Percentiles rank a stretch among this genome's conserved stretches.
Conservation (phyloP, 148 eudicot species). For the Amaranthus palmeri region DNA sequence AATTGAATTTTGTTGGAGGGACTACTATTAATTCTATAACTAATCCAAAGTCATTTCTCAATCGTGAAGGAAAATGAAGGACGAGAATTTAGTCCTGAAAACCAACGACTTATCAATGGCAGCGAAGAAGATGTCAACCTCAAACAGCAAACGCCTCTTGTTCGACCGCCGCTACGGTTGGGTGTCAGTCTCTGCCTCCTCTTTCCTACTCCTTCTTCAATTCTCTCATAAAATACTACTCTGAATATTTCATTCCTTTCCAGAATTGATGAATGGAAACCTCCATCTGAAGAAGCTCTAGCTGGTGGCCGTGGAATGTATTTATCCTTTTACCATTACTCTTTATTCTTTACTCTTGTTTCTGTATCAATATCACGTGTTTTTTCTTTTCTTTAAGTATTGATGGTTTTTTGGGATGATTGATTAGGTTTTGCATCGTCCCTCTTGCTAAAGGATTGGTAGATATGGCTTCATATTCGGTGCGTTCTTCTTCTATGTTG, state of each 20-base stretch:
- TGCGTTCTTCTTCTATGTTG: not conserved
- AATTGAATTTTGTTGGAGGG: too few species aligned
- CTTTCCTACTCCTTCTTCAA: too few species aligned
- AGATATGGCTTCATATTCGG: conserved; percentile 22
- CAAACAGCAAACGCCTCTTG: conserved; percentile 21
- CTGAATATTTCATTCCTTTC: not conserved
- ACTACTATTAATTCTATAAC: too few species aligned
- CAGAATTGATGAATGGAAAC: conserved; percentile 33
- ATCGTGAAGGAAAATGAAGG: not conserved
- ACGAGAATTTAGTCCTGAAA: not conserved
- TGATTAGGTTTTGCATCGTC: conserved; percentile 27
- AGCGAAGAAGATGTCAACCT: too few species aligned
- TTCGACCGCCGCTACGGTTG: conserved; percentile 38
- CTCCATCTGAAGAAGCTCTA: conserved; percentile 31
- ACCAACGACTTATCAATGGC: not conserved
- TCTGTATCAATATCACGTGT: not conserved
- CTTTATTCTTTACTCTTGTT: not conserved
- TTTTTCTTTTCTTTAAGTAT: not conserved
- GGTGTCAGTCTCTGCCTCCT: conserved; percentile 21
- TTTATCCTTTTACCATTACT: not conserved
- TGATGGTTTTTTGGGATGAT: not conserved
- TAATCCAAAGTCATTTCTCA: not conserved
- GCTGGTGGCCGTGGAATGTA: conserved; percentile 38
- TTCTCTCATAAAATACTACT: not conserved
- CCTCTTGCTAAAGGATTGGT: conserved; percentile 29